A percentile compares a stretch with the other conserved stretches of the same genome.
These are phyloP conservation scores for Trichoderma orchidacearum DNA, from an alignment of 495 filamentous ascomycete genomes.

Conservation along the genomic window DNA sequence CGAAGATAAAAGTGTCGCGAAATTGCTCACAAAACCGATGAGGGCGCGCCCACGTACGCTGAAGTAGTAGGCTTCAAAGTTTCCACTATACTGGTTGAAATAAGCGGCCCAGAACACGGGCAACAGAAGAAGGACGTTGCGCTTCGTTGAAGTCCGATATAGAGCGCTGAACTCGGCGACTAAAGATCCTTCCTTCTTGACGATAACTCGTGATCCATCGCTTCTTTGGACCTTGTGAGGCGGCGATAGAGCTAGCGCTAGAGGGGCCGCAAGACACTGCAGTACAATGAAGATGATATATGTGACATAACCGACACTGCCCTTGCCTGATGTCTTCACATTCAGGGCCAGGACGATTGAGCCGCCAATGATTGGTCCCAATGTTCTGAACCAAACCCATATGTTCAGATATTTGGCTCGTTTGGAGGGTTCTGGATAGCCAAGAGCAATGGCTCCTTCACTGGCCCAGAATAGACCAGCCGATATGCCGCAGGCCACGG, in stretches of 20 bases:
- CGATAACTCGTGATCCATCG: slow-evolving; percentile 24
- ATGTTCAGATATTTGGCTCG: slow-evolving; percentile 33
- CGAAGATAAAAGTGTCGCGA: slow-evolving; percentile 18
- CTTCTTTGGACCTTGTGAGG: slow-evolving; percentile 33
- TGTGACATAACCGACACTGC: slow-evolving; percentile 32
- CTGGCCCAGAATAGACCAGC: slow-evolving; percentile 34
- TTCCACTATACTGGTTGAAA: slow-evolving; percentile 36
- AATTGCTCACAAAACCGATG: slow-evolving; percentile 24
- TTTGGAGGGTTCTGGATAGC: slow-evolving; percentile 32
- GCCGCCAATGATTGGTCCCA: slow-evolving; percentile 35
- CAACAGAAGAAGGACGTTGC: slow-evolving; percentile 29
- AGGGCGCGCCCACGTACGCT: slow-evolving; percentile 33
- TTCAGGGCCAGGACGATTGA: slow-evolving; percentile 34
- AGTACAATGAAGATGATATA: slow-evolving; percentile 35
- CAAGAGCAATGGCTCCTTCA: slow-evolving; percentile 36
- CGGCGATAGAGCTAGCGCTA: slow-evolving; percentile 30
- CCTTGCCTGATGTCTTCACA: slow-evolving; percentile 8
- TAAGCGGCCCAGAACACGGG: slow-evolving; percentile 33
- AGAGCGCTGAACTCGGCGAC: slow-evolving; percentile 24
- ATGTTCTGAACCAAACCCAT: slow-evolving; percentile 34
- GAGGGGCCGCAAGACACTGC: slow-evolving; percentile 30
- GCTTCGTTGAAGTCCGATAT: slow-evolving; percentile 21
- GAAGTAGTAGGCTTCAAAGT: slow-evolving; percentile 39
- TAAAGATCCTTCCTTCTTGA: slow-evolving; percentile 22
- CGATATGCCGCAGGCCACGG: slow-evolving; percentile 30